Percentiles rank a stretch among this genome's conserved stretches.
phyloP scores from a whole-genome alignment of 352 stramenopile genomes.

The Phytopythium helicoides region DNA sequence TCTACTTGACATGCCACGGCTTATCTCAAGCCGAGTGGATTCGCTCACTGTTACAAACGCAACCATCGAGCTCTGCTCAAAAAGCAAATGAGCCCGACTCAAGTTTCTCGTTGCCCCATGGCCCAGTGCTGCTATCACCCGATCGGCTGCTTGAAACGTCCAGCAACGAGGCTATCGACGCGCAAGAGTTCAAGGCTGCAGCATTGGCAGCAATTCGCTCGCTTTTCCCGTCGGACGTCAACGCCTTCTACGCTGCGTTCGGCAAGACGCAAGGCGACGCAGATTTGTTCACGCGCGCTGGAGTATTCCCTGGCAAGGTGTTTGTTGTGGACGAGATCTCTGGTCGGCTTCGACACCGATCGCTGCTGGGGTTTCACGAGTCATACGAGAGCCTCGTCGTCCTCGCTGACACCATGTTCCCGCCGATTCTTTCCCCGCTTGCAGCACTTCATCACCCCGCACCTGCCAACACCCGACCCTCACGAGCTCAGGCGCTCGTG shows the following conservation, averaged over 20 bases:
- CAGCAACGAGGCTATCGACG: slow-evolving; percentile 40
- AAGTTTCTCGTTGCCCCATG: slow-evolving; percentile 50
- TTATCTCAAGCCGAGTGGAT: slow-evolving; percentile 56
- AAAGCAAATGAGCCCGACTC: slow-evolving; percentile 7
- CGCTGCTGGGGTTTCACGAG: slow-evolving; percentile 60
- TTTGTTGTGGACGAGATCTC: slow-evolving; percentile 62
- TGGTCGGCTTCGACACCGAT: slow-evolving; percentile 53
- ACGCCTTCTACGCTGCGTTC: slow-evolving; percentile 85
- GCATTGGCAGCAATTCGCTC: slow-evolving; percentile 58
- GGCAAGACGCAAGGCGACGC: slow-evolving; percentile 58
- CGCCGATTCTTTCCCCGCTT: slow-evolving; percentile 51
- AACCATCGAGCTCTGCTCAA: slow-evolving; percentile 8
- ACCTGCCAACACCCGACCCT: neutral
- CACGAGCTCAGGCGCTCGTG: slow-evolving; percentile 33
- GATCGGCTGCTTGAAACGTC: slow-evolving; percentile 49
- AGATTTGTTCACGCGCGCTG: slow-evolving; percentile 57
- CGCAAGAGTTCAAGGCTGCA: slow-evolving; percentile 63
- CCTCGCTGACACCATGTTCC: slow-evolving; percentile 76
- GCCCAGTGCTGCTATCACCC: slow-evolving; percentile 67
- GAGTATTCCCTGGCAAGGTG: slow-evolving; percentile 77
- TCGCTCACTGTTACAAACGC: slow-evolving; percentile 31
- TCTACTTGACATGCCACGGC: slow-evolving; percentile 78
- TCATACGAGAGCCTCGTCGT: slow-evolving; percentile 63
- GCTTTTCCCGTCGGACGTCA: slow-evolving; percentile 73
- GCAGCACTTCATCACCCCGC: slow-evolving; percentile 6